Evolutionary conservation across 495 filamentous ascomycete species (phyloP).

Genomic region (Aeminium ludgeri): DNA sequence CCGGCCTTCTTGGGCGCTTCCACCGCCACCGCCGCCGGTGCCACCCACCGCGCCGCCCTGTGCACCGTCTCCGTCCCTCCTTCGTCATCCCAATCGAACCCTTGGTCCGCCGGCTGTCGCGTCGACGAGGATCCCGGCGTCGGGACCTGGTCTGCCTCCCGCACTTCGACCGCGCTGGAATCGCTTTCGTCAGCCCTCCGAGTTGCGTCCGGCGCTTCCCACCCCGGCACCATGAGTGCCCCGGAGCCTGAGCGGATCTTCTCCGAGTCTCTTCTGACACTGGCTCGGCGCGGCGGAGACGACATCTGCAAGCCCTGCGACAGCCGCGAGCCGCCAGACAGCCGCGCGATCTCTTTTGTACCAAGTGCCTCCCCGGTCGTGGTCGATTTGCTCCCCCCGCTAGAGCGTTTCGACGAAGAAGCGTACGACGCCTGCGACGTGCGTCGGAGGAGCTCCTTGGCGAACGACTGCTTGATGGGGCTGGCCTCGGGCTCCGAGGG

Average conservation of each 20-base stretch:
- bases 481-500: conserved; percentile 3
- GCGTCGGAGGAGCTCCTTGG: conserved; percentile 6
- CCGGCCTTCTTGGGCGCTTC: no score
- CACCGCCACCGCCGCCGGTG: neutral
- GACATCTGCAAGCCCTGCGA: neutral
- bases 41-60: conserved; percentile 2
- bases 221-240: no score
- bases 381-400: no score
- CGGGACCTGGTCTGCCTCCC: neutral
- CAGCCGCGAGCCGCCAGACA: neutral
- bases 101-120: conserved; percentile 1
- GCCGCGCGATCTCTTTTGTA: conserved; percentile 8
- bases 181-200: no score
- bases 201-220: no score
- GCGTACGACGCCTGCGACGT: neutral
- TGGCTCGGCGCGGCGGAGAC: neutral
- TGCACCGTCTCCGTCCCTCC: conserved; percentile 6
- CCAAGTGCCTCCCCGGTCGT: conserved; percentile 7
- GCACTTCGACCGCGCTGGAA: no score
- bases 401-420: no score
- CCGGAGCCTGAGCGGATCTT: no score
- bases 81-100: conserved; percentile 9
- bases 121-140: no score
- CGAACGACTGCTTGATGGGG: conserved; percentile 6
- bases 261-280: neutral